Percentiles rank a stretch among this genome's conserved stretches.
Conservation (phyloP, 345 rosid species). For the Eutrema japonicum region DNA sequence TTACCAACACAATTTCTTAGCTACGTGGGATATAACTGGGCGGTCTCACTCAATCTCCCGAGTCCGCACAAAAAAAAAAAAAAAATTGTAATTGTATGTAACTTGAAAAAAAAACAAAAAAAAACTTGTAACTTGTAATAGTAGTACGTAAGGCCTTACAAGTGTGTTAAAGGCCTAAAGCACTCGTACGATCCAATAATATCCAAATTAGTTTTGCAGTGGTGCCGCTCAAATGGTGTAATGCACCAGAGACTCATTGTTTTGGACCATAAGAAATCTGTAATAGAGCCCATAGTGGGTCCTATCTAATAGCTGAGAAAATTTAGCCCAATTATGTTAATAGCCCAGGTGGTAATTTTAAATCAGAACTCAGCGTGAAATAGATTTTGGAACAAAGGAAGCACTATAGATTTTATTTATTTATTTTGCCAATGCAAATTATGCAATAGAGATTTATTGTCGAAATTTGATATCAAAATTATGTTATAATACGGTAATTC, state of each 20-base stretch:
- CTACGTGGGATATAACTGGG: no score
- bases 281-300: neutral
- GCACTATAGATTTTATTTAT: neutral
- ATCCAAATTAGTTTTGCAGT: neutral
- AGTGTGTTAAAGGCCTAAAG: neutral
- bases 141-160: conserved; percentile 3
- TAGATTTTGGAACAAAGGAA: neutral
- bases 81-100: no score
- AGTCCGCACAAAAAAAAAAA: no score
- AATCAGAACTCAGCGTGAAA: neutral
- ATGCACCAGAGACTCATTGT: neutral
- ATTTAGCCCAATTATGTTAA: conserved; percentile 1
- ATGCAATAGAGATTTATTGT: no score
- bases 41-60: no score
- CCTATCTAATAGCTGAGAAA: neutral
- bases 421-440: no score
- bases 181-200: neutral
- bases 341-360: neutral
- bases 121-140: neutral
- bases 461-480: no score
- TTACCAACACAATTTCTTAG: no score
- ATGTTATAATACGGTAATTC: no score
- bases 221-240: neutral
- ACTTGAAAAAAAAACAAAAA: no score
- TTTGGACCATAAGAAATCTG: neutral